These are phyloP conservation scores for Acorus calamus DNA, from an alignment of 106 monocot genomes.

Conservation along the genomic window DNA sequence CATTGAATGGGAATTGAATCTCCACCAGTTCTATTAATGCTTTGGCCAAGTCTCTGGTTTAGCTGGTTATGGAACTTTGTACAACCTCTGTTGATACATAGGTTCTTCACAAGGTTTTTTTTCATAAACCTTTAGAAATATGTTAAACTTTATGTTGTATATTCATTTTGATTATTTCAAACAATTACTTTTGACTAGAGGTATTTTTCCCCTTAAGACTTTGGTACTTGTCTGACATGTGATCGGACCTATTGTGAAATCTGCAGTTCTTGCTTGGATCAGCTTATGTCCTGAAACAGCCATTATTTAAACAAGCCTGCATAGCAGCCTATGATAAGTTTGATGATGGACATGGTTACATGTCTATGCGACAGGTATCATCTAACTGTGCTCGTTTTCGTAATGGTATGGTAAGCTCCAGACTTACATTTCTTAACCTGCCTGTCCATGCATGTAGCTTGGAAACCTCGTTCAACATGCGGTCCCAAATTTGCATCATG, in stretches of 20 bases:
- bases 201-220: no score
- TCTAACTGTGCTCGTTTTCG: neutral
- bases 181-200: no score
- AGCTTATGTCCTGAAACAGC: constrained; percentile 61
- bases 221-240: neutral
- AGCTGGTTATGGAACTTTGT: no score
- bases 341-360: constrained; percentile 4
- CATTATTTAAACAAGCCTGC: constrained; percentile 44
- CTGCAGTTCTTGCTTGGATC: constrained; percentile 77
- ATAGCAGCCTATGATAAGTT: constrained; percentile 37
- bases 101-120: neutral
- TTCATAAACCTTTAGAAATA: neutral
- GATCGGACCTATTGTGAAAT: neutral
- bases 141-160: no score
- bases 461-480: constrained; percentile 22
- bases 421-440: no score
- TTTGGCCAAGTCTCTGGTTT: no score
- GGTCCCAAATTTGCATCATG: constrained; percentile 5
- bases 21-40: no score
- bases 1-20: no score
- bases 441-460: constrained; percentile 13
- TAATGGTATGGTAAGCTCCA: neutral
- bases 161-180: no score
- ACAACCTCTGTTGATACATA: neutral
- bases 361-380: constrained; percentile 25